A percentile compares a stretch with the other conserved stretches of the same genome.
Evolutionary conservation across 1,284 basidiomycete genomes (phyloP).

Genomic region (Phellinidium pouzarii): DNA sequence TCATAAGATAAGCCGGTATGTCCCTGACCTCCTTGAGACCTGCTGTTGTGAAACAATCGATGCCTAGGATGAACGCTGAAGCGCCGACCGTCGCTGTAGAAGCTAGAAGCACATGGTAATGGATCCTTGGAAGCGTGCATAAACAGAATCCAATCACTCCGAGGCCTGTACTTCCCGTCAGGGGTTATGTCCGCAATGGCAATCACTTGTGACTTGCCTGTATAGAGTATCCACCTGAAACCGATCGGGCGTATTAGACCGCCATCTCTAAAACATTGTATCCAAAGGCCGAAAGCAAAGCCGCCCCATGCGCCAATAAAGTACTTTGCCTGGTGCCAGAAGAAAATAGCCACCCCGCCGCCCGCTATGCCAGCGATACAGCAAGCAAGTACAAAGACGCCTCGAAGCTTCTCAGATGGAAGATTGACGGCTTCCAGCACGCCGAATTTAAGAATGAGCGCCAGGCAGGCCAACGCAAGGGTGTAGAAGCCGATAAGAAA

Average conservation of each 20-base stretch:
- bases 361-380: conserved; percentile 77
- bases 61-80: conserved; percentile 87
- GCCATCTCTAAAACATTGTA: conserved; percentile 78
- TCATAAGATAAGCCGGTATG: neutral
- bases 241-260: conserved; percentile 75
- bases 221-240: conserved; percentile 83
- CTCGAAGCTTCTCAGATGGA: conserved; percentile 71
- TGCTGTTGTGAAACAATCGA: conserved; percentile 89
- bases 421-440: conserved; percentile 76
- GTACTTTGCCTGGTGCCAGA: conserved; percentile 83
- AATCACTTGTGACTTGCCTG: conserved; percentile 45
- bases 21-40: conserved; percentile 82
- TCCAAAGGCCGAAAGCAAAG: conserved; percentile 79
- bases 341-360: conserved; percentile 82
- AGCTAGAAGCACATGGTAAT: conserved; percentile 75
- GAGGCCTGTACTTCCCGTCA: conserved; percentile 24
- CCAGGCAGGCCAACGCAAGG: conserved; percentile 76
- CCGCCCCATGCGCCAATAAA: conserved; percentile 87
- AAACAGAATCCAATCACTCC: conserved; percentile 41
- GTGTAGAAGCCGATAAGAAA: conserved; percentile 90
- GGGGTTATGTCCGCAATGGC: conserved; percentile 16
- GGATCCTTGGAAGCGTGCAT: conserved; percentile 47
- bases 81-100: conserved; percentile 86
- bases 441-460: conserved; percentile 88
- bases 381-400: conserved; percentile 84